These are phyloP conservation scores for Elaeis guineensis DNA, from an alignment of 176 grass and related monocot species.

Conservation along the genomic window DNA sequence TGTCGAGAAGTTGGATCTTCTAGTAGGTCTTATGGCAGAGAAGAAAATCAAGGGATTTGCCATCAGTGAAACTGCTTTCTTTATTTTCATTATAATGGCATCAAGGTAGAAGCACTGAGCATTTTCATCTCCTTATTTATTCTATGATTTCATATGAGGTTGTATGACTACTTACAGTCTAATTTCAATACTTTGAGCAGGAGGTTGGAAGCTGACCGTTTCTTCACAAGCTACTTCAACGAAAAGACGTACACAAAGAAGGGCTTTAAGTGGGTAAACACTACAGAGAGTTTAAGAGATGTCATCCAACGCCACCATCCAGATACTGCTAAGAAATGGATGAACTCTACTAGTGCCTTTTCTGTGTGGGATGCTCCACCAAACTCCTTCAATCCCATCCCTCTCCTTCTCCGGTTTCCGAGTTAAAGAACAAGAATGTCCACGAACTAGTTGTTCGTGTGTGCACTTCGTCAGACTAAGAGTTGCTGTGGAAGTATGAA, in stretches of 20 bases:
- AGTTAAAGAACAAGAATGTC: too few species aligned
- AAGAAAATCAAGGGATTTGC: constrained; percentile 60
- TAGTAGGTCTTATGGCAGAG: constrained; percentile 62
- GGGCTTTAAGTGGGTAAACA: constrained; percentile 44
- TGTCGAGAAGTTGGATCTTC: constrained; percentile 61
- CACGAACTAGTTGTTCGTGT: too few species aligned
- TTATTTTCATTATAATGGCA: constrained; percentile 51
- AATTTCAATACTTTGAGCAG: constrained; percentile 10
- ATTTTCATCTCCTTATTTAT: too few species aligned
- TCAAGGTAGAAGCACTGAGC: constrained; percentile 23
- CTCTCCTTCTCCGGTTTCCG: constrained; percentile 7
- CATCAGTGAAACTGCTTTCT: constrained; percentile 62
- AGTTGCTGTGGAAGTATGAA: too few species aligned
- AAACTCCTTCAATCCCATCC: constrained; percentile 14
- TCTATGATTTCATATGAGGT: too few species aligned
- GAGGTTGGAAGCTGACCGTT: constrained; percentile 55
- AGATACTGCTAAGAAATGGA: constrained; percentile 32
- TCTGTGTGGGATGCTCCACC: constrained; percentile 26
- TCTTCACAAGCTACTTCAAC: constrained; percentile 53
- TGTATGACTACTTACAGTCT: too few species aligned
- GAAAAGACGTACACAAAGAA: constrained; percentile 55
- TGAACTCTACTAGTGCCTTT: constrained; percentile 56
- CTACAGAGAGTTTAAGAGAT: constrained; percentile 45
- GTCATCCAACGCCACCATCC: constrained; percentile 44
- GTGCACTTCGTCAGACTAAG: too few species aligned